Conservation (phyloP, 495 filamentous ascomycete genomes). For the Mycothermus thermophilus region DNA sequence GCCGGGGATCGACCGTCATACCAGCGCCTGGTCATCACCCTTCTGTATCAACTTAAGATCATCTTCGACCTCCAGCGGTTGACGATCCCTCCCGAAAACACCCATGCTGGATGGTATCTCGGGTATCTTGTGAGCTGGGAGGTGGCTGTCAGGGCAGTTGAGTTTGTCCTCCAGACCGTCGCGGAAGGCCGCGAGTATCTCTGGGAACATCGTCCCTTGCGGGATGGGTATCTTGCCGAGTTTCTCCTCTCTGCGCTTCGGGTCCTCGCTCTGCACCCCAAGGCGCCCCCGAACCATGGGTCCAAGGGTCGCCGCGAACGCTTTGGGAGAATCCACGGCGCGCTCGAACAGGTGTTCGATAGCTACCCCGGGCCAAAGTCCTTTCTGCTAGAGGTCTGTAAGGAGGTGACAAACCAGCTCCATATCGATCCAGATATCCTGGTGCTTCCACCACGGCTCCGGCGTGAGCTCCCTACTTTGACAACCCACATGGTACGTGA, state of each 20-base stretch:
- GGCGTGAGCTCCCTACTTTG: conserved; percentile 20
- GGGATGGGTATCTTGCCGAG: conserved; percentile 23
- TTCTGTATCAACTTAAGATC: conserved; percentile 15
- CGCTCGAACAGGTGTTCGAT: conserved; percentile 22
- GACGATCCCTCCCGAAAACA: conserved; percentile 18
- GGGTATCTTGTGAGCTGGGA: conserved; percentile 27
- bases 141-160: conserved; percentile 21
- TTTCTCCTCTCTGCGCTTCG: conserved; percentile 23
- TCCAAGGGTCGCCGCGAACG: conserved; percentile 18
- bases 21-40: conserved; percentile 17
- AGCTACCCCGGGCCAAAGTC: conserved; percentile 21
- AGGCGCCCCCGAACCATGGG: conserved; percentile 14
- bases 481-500: conserved; percentile 19
- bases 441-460: conserved; percentile 15
- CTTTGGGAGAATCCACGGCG: conserved; percentile 21
- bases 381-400: conserved; percentile 22
- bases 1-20: conserved; percentile 8
- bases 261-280: conserved; percentile 24
- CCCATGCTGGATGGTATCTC: conserved; percentile 22
- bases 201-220: conserved; percentile 17
- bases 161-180: conserved; percentile 22
- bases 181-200: conserved; percentile 21
- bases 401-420: conserved; percentile 19
- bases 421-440: conserved; percentile 20
- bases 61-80: conserved; percentile 25